A percentile compares a stretch with the other conserved stretches of the same genome.
Evolutionary conservation across 441 rosid species (phyloP).

Genomic region (Bocquillonia castaneifolia): DNA sequence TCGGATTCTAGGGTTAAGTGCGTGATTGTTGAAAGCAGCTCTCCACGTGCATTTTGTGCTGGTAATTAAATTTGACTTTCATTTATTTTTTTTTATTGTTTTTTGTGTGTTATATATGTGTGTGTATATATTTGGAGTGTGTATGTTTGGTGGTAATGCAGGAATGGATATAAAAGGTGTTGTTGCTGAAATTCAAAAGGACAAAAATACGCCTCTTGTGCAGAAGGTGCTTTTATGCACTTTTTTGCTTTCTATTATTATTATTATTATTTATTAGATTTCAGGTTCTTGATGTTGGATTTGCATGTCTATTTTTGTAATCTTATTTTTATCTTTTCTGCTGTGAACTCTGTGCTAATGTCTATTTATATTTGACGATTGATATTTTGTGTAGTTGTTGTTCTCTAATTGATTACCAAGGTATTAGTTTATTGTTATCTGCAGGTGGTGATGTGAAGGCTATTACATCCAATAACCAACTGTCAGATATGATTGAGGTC

Average conservation of each 20-base stretch:
- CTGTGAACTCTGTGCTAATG: slow-evolving; percentile 5
- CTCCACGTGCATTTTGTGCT: slow-evolving; percentile 76
- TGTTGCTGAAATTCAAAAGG: slow-evolving; percentile 79
- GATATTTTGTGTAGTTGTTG: slow-evolving; percentile 13
- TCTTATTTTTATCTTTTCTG: background rate
- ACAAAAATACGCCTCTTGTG: slow-evolving; percentile 75
- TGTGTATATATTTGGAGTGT: no score
- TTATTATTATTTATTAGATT: background rate
- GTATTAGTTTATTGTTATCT: slow-evolving; percentile 39
- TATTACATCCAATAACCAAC: slow-evolving; percentile 52
- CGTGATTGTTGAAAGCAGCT: slow-evolving; percentile 68
- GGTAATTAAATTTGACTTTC: slow-evolving; percentile 31
- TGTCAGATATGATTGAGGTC: slow-evolving; percentile 82
- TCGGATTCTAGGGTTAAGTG: slow-evolving; percentile 73
- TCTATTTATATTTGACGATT: background rate
- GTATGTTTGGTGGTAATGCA: slow-evolving; percentile 49
- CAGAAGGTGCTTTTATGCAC: slow-evolving; percentile 56
- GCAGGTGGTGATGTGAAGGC: slow-evolving; percentile 93
- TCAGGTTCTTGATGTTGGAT: slow-evolving; percentile 5
- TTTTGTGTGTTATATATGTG: slow-evolving; percentile 37
- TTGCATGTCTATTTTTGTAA: background rate
- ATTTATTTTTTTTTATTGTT: background rate
- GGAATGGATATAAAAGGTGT: slow-evolving; percentile 98
- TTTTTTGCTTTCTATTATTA: slow-evolving; percentile 19
- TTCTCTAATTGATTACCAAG: slow-evolving; percentile 30